Evolutionary conservation across 2,329 filamentous ascomycete species (phyloP), one percentile per base, ranked within the genome.

Genomic region (Neocatenulostroma microsporum): DNA sequence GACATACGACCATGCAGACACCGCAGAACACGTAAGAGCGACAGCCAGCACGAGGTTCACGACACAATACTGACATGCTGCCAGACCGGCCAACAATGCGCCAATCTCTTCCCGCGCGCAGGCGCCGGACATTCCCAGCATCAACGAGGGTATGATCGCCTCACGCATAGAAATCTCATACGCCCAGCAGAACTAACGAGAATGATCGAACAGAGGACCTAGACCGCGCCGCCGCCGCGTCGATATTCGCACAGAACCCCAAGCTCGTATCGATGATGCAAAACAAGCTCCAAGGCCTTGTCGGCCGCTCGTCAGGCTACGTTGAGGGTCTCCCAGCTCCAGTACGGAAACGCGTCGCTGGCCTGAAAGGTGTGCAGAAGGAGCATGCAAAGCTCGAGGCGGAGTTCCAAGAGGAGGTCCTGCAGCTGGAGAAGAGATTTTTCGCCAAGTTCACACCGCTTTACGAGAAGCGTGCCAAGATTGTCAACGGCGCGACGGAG

Each of bases 381-480:
- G 88, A 96, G 57, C 91, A 98, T 70, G 85, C 89, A 44, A 95
- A 96, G 71, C 81, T 98, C 54, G 93, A 98, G 73, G 85, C 87
- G 36, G 82, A 95, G 67, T 96, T 98, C 67, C 93, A 98, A 65
- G 88, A 96, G 66, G 93, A 96, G 69, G 88, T 98, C 45, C 76
- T 98, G 41, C 82, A 95, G 66, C 78, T 98, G 19, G 91, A 98
- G 76, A 98, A 98, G 78, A 95, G 95, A 71, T 98, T 94, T 69
- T 96, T 96, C 56, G 85, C 84, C 68, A 96, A 96, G 70, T 98
- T 95, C 70, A 94, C 86, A 37, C 91, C 91, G 43, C 78, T 98
- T 33, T 98, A 98, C 69, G 72, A 95, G 74, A 91, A 91, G 74
- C 88, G 91, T 64, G 78, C 88, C 45, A 76, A 80, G 55, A 96